Conservation (phyloP, 1,284 basidiomycete species). For the Austropuccinia psidii region DNA sequence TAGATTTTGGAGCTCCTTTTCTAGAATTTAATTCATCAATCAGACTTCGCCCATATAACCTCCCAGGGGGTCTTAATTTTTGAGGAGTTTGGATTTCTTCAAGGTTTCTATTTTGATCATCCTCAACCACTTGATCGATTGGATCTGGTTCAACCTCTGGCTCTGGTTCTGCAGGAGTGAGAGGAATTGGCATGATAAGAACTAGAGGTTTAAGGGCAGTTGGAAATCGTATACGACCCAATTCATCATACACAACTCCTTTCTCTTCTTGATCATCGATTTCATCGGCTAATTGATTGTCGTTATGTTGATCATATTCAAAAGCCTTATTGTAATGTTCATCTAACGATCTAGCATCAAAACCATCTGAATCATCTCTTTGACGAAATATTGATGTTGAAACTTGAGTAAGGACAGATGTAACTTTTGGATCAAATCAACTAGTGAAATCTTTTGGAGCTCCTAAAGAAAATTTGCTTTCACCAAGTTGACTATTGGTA, state of each 20-base stretch:
- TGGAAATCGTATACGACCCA: constrained; percentile 33
- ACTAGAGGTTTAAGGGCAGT: constrained; percentile 23
- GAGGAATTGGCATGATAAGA: constrained; percentile 28
- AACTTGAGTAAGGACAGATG: constrained; percentile 3
- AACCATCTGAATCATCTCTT: constrained; percentile 1
- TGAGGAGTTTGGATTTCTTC: constrained; percentile 1
- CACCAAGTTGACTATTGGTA: not conserved
- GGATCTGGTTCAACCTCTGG: no score
- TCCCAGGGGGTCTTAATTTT: constrained; percentile 15
- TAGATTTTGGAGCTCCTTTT: constrained; percentile 28
- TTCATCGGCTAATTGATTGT: not conserved
- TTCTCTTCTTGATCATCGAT: not conserved
- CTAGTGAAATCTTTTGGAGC: constrained; percentile 25
- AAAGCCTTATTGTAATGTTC: not conserved
- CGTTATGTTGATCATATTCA: constrained; percentile 1
- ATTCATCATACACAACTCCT: constrained; percentile 27
- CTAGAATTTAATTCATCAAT: constrained; percentile 36
- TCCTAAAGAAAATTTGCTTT: constrained; percentile 17
- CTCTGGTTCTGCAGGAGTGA: constrained; percentile 24
- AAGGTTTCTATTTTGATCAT: not conserved
- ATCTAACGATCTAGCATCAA: no score
- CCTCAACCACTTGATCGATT: not conserved
- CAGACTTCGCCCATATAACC: constrained; percentile 30
- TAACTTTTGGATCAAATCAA: constrained; percentile 34
- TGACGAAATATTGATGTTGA: not conserved